phyloP scores from a whole-genome alignment of 1,284 basidiomycete species.

The Garcileccinum viscosum region DNA sequence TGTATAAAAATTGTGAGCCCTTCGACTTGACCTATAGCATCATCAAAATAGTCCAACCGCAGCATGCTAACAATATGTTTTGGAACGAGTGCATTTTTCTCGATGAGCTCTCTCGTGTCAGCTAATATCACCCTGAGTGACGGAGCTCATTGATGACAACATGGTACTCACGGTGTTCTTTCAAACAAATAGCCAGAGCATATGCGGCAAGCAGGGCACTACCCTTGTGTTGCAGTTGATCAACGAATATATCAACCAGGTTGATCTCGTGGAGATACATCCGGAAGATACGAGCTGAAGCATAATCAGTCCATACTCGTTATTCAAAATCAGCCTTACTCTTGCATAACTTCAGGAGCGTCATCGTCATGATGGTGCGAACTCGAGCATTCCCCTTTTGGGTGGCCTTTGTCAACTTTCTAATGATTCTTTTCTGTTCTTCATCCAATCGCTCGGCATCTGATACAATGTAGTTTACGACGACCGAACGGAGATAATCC shows the following conservation, averaged over 20 bases:
- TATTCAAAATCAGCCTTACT: slow-evolving; percentile 3
- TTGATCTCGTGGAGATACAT: slow-evolving; percentile 1
- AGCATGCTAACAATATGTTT: slow-evolving; percentile 22
- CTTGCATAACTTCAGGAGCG: slow-evolving; percentile 23
- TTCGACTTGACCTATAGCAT: slow-evolving; percentile 18
- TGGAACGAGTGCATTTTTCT: slow-evolving; percentile 1
- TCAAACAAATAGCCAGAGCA: slow-evolving; percentile 22
- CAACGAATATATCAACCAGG: slow-evolving; percentile 11
- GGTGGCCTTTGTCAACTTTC: slow-evolving; percentile 12
- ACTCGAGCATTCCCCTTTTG: slow-evolving; percentile 11
- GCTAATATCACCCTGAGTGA: slow-evolving; percentile 8
- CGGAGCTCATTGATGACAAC: background rate
- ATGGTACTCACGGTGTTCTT: slow-evolving; percentile 15
- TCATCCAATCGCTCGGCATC: slow-evolving; percentile 3
- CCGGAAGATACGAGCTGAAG: slow-evolving; percentile 11
- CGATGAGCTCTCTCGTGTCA: slow-evolving; percentile 19
- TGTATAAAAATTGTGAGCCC: slow-evolving; percentile 18
- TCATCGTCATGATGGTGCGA: slow-evolving; percentile 31
- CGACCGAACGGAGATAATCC: background rate
- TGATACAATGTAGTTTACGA: slow-evolving; percentile 2
- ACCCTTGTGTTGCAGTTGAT: slow-evolving; percentile 16
- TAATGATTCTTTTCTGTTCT: slow-evolving; percentile 12
- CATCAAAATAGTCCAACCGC: slow-evolving; percentile 20
- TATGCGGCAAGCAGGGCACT: slow-evolving; percentile 22
- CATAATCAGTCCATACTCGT: slow-evolving; percentile 4